Evolutionary conservation across 331 rosid species (phyloP).

Genomic region (Telfairia occidentalis): DNA sequence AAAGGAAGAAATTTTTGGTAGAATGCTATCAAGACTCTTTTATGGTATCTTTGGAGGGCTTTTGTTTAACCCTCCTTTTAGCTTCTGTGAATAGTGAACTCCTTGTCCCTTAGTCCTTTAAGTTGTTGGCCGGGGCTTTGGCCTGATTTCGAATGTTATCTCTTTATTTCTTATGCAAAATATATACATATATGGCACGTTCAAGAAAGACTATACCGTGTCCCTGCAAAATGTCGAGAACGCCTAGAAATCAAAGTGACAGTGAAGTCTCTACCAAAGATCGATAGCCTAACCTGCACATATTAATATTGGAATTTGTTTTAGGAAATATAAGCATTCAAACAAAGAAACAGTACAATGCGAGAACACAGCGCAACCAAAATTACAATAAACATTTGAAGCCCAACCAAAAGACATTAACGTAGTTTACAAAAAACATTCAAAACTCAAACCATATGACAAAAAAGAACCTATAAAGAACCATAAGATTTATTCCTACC

Average conservation of each 20-base stretch:
- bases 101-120: no score
- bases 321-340: background rate
- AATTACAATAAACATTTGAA: background rate
- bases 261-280: conserved; percentile 87
- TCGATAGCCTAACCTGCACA: conserved; percentile 69
- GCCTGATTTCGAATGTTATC: no score
- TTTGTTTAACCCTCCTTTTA: no score
- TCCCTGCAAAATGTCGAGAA: conserved; percentile 98
- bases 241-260: conserved; percentile 81
- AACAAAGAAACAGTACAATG: background rate
- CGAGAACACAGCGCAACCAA: background rate
- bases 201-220: no score
- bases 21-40: no score
- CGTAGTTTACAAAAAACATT: background rate
- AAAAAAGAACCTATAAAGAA: background rate
- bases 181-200: no score
- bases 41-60: no score
- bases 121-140: no score
- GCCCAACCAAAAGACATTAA: background rate
- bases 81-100: no score
- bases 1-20: no score
- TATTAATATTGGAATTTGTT: conserved; percentile 19
- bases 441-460: background rate
- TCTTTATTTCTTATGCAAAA: no score
- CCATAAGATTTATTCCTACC: background rate